Conservation (phyloP, 345 rosid species). For the Limnanthes douglasii region DNA sequence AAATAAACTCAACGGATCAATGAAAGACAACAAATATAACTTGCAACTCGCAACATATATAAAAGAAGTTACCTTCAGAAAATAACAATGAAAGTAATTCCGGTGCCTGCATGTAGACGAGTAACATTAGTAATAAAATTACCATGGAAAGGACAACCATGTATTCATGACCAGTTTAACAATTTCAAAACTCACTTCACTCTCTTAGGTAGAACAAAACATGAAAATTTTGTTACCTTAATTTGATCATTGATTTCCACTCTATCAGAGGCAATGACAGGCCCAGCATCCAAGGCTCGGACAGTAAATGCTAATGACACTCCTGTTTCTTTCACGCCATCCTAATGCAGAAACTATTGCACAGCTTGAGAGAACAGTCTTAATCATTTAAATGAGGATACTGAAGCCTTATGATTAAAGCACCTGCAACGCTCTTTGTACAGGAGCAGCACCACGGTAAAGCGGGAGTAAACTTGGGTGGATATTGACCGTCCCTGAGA, state of each 20-base stretch:
- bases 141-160: neutral
- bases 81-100: slow-evolving; percentile 62
- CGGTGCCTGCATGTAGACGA: slow-evolving; percentile 53
- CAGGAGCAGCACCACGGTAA: slow-evolving; percentile 97
- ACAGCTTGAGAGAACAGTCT: slow-evolving; percentile 2
- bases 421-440: slow-evolving; percentile 86
- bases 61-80: slow-evolving; percentile 34
- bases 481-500: slow-evolving; percentile 83
- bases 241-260: slow-evolving; percentile 60
- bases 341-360: slow-evolving; percentile 29
- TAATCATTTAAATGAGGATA: slow-evolving; percentile 1
- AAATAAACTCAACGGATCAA: neutral
- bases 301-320: slow-evolving; percentile 84
- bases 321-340: slow-evolving; percentile 83
- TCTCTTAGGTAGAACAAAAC: neutral
- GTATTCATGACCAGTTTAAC: neutral
- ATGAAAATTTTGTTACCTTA: slow-evolving; percentile 38
- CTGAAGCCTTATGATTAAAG: slow-evolving; percentile 2
- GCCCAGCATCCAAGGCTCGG: slow-evolving; percentile 84
- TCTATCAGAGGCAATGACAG: slow-evolving; percentile 52
- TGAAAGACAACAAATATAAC: neutral
- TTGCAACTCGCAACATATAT: no score
- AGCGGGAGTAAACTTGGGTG: slow-evolving; percentile 84
- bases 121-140: neutral
- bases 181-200: no score